These are phyloP conservation scores for Nakazawaea pomicola DNA, from an alignment of 805 yeast species.

Conservation along the genomic window DNA sequence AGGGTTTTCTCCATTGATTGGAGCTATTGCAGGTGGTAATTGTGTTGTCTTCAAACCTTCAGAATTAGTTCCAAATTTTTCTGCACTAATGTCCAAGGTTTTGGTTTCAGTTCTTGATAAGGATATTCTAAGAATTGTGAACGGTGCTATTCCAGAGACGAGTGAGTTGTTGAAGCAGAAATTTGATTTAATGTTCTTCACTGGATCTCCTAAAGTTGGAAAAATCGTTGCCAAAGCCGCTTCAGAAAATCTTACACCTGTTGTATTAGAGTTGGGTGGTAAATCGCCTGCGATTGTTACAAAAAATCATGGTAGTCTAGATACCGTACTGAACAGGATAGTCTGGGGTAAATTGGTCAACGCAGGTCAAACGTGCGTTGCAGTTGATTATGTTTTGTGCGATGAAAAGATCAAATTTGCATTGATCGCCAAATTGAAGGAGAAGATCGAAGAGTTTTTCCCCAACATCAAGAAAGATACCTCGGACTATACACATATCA, in stretches of 20 bases:
- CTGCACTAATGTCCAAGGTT: conserved; percentile 50
- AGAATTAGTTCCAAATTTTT: conserved; percentile 63
- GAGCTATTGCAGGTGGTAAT: conserved; percentile 86
- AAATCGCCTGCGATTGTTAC: conserved; percentile 81
- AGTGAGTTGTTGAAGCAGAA: conserved; percentile 53
- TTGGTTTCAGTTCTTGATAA: conserved; percentile 49
- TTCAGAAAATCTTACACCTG: conserved; percentile 80
- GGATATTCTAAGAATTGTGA: conserved; percentile 55
- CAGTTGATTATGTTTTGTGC: conserved; percentile 79
- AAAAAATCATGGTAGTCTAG: conserved; percentile 38
- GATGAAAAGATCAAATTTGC: conserved; percentile 52
- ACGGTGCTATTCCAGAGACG: conserved; percentile 67
- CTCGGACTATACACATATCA: conserved; percentile 55
- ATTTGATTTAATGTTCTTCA: conserved; percentile 80
- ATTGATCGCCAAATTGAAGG: conserved; percentile 38
- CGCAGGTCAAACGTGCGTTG: conserved; percentile 88
- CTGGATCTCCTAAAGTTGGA: conserved; percentile 80
- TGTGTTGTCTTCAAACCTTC: conserved; percentile 71
- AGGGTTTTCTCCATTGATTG: conserved; percentile 59
- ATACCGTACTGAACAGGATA: conserved; percentile 51
- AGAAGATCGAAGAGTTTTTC: conserved; percentile 39
- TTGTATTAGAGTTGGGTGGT: conserved; percentile 83
- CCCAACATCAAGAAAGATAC: conserved; percentile 30
- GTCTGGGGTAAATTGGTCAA: conserved; percentile 76
- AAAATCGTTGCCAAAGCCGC: conserved; percentile 74